Conservation (phyloP, 805 yeast species). For the Hemisphaericaspora nanyangensis region DNA sequence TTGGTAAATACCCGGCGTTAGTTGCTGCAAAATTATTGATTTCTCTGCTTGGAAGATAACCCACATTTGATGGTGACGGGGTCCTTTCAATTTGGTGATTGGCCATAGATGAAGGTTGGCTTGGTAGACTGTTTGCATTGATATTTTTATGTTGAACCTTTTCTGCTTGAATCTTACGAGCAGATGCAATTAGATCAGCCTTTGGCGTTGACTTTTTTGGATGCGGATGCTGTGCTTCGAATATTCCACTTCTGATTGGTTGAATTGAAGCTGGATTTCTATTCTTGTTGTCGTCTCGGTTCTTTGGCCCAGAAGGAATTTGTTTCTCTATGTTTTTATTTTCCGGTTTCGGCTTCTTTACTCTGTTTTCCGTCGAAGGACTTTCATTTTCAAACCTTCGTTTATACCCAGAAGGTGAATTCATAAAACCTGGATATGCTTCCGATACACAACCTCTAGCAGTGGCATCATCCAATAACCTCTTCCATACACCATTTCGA, state of each 20-base stretch:
- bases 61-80: neutral
- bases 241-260: neutral
- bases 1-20: neutral
- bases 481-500: slow-evolving; percentile 69
- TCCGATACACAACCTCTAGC: slow-evolving; percentile 34
- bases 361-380: neutral
- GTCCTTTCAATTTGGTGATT: neutral
- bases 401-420: neutral
- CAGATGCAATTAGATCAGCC: neutral
- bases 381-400: neutral
- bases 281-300: too few species aligned
- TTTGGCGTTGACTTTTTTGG: neutral
- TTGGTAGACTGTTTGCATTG: neutral
- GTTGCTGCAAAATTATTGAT: neutral
- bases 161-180: neutral
- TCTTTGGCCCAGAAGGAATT: neutral
- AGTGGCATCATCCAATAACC: slow-evolving; percentile 63
- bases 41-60: neutral
- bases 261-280: neutral
- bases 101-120: neutral
- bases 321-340: neutral
- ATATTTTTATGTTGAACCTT: neutral
- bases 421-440: slow-evolving; percentile 37
- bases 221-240: neutral
- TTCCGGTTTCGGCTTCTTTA: neutral